phyloP scores from a whole-genome alignment of 2,329 filamentous ascomycete species.

The Colletotrichum lentis region DNA sequence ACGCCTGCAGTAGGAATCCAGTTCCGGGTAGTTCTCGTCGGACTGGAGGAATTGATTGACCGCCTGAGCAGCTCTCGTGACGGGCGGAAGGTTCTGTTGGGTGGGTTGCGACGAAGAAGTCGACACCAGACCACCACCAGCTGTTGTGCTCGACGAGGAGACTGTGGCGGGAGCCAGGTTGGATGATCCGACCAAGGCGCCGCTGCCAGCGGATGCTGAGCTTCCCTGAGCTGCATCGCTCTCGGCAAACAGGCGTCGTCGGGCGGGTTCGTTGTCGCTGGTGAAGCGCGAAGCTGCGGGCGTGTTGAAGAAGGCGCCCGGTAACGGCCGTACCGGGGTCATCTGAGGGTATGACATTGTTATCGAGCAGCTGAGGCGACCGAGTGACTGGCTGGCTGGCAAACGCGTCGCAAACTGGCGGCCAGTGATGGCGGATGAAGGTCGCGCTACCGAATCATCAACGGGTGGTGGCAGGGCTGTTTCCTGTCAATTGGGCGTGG shows the following conservation, averaged over 20 bases:
- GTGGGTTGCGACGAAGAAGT: constrained; percentile 55
- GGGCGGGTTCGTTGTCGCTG: constrained; percentile 54
- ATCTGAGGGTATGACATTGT: constrained; percentile 64
- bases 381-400: constrained; percentile 15
- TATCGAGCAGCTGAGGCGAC: constrained; percentile 34
- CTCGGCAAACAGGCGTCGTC: constrained; percentile 60
- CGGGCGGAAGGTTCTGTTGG: constrained; percentile 64
- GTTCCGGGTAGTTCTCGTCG: constrained; percentile 84
- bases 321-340: constrained; percentile 76
- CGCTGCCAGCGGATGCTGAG: constrained; percentile 21
- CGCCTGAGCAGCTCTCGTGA: constrained; percentile 81
- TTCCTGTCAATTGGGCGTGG: constrained; percentile 21
- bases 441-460: constrained; percentile 45
- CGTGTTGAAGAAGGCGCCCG: constrained; percentile 79
- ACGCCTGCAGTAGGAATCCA: constrained; percentile 91
- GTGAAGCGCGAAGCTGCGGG: constrained; percentile 63
- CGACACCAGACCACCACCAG: constrained; percentile 44
- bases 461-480: constrained; percentile 39
- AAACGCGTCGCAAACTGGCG: constrained; percentile 38
- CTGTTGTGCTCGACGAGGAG: constrained; percentile 40
- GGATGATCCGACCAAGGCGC: constrained; percentile 24
- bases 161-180: constrained; percentile 40
- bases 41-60: constrained; percentile 80
- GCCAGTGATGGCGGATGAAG: constrained; percentile 37
- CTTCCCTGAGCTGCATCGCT: constrained; percentile 30